Percentiles rank a stretch among this genome's conserved stretches.
Conservation (phyloP, 352 stramenopile genomes). For the Lagenidium sp. region DNA sequence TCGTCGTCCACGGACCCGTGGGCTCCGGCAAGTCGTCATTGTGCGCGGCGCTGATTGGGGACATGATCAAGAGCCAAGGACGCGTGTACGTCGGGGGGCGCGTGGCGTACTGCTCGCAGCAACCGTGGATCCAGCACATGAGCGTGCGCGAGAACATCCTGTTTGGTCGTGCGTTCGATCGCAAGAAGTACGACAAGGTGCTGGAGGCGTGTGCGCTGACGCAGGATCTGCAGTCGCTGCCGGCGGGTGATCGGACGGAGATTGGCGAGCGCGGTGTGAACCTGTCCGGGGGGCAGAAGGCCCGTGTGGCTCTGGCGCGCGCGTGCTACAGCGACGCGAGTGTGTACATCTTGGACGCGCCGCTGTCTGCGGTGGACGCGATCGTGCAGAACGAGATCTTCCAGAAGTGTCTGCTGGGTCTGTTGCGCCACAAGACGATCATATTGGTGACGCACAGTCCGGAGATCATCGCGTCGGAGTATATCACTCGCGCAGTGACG, state of each 20-base stretch:
- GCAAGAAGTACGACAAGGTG: constrained; percentile 21
- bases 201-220: constrained; percentile 44
- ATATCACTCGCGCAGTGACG: constrained; percentile 2
- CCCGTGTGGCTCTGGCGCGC: constrained; percentile 33
- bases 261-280: constrained; percentile 30
- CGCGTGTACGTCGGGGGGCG: constrained; percentile 17
- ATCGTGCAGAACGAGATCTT: constrained; percentile 40
- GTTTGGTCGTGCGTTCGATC: constrained; percentile 54
- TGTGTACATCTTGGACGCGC: constrained; percentile 11
- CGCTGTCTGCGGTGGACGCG: constrained; percentile 11
- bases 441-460: constrained; percentile 13
- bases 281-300: constrained; percentile 30
- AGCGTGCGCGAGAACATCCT: constrained; percentile 71
- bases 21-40: constrained; percentile 90
- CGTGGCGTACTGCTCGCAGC: constrained; percentile 66
- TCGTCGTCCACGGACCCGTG: constrained; percentile 84
- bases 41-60: constrained; percentile 86
- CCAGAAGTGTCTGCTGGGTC: constrained; percentile 21
- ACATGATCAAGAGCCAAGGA: constrained; percentile 59
- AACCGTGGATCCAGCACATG: constrained; percentile 77
- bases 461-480: constrained; percentile 6
- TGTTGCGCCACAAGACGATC: constrained; percentile 7
- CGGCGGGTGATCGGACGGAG: constrained; percentile 37
- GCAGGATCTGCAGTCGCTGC: constrained; percentile 43
- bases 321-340: constrained; percentile 32